Base-by-base conservation (phyloP, 2,329 filamentous ascomycete genomes). In the Fusarium agapanthi region DNA sequence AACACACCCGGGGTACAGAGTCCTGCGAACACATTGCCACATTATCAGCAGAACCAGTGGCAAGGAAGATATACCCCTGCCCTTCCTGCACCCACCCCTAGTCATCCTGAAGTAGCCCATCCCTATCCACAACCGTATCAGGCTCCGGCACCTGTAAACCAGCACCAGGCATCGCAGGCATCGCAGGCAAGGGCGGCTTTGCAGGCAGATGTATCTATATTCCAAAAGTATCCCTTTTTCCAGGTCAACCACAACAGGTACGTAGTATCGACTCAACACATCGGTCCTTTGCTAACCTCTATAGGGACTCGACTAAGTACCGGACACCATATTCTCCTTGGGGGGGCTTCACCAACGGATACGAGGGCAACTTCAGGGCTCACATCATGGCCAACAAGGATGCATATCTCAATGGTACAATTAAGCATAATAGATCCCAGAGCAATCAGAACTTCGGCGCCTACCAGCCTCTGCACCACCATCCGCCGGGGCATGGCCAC, bases 311-410 rank as follows among this genome's bases (percentile, higher is more conserved):
- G 11, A 83, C 85, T 13, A 86, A 86, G 60, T 91, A 91, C 66
- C 85, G 87, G 55, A 90, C 88, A 9, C 89, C 89, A 3, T 91
- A 91, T 75, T 84, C 86, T 22, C 82, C 84, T 4, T 85, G 82
- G 80, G 86, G 87, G 30, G 89, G 88, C 0, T 90, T 90, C 73
- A 89, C 86, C 38, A 91, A 91, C 67, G 88, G 88, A 9, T 90
- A 90, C 63, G 87, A 90, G 77, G 87, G 86, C 26, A 86, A 86
- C 53, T 67, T 86, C 24, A 81, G 83, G 54, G 83, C 84, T 24
- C 84, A 87, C 64, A 67, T 87, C 48, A 83, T 85, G 79, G 72
- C 77, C 18, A 79, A 78, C 54, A 76, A 78, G 24, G 71, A 74
- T 24, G 76, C 79, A 13, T 54, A 78, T n/a, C 56, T 79, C 40